phyloP scores from a whole-genome alignment of 306 rosid genomes.

The Abrus pulchellus region DNA sequence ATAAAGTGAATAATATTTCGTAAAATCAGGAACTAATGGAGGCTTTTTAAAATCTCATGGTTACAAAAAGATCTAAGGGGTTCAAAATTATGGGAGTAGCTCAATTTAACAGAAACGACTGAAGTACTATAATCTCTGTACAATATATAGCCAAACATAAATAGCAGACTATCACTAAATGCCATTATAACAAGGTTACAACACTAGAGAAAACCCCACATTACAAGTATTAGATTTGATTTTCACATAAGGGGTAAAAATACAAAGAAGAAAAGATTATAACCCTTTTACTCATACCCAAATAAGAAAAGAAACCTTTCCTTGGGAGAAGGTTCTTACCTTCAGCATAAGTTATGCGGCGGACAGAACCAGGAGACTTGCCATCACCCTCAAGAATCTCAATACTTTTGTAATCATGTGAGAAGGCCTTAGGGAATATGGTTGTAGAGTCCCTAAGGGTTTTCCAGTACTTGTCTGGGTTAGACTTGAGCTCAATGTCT shows the following conservation, averaged over 20 bases:
- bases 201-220: background rate
- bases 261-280: too few relatives aligned
- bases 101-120: background rate
- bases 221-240: background rate
- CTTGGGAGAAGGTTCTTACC: conserved; percentile 52
- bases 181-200: background rate
- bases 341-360: conserved; percentile 65
- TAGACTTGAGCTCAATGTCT: conserved; percentile 50
- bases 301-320: background rate
- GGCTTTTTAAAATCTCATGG: background rate
- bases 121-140: too few relatives aligned
- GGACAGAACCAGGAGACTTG: conserved; percentile 74
- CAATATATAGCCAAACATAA: too few relatives aligned
- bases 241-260: background rate
- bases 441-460: conserved; percentile 43
- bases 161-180: background rate
- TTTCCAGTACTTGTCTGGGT: conserved; percentile 49
- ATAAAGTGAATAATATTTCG: too few relatives aligned
- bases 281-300: too few relatives aligned
- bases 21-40: too few relatives aligned
- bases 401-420: conserved; percentile 85
- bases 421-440: conserved; percentile 55
- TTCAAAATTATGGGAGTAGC: background rate
- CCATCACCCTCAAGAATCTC: conserved; percentile 85
- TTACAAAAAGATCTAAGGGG: background rate